A percentile compares a stretch with the other conserved stretches of the same genome.
Evolutionary conservation across 2,329 filamentous ascomycete genomes (phyloP).

Genomic region (Tolypocladium guangdongense): DNA sequence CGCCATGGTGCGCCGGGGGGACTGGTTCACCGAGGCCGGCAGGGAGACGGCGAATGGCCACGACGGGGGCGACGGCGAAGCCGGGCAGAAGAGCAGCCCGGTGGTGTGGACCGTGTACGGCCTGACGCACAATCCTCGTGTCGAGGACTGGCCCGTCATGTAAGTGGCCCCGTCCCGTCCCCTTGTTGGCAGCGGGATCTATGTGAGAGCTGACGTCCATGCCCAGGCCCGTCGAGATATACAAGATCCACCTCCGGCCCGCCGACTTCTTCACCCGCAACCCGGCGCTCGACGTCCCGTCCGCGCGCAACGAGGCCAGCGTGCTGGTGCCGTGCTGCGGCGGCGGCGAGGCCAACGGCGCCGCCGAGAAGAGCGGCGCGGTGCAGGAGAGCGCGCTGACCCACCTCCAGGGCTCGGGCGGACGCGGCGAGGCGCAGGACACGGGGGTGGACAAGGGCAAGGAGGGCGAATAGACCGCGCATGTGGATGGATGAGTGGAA

Average conservation of each 20-base stretch:
- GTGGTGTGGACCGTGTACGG: constrained; percentile 39
- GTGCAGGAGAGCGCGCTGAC: constrained; percentile 18
- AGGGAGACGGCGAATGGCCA: constrained; percentile 5
- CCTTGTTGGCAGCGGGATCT: not conserved
- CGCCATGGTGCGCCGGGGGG: constrained; percentile 34
- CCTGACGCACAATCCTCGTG: constrained; percentile 35
- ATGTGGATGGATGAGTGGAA: too few species aligned
- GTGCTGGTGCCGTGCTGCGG: constrained; percentile 27
- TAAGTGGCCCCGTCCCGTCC: constrained; percentile 17
- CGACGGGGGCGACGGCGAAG: not conserved
- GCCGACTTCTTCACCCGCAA: constrained; percentile 36
- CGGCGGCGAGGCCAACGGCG: constrained; percentile 1
- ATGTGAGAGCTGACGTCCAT: not conserved
- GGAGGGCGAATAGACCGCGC: not conserved
- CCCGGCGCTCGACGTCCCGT: constrained; percentile 34
- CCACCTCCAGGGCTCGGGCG: constrained; percentile 19
- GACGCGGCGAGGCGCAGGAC: not conserved
- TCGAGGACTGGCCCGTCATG: constrained; percentile 42
- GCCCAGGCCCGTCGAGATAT: constrained; percentile 34
- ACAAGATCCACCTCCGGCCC: constrained; percentile 30
- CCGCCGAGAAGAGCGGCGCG: constrained; percentile 3
- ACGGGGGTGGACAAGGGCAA: constrained; percentile 1
- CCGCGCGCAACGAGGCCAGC: constrained; percentile 24
- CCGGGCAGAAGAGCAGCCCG: constrained; percentile 16
- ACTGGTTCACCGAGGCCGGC: constrained; percentile 30